Evolutionary conservation across 2,329 filamentous ascomycete genomes (phyloP).

Genomic region (Botrytis elliptica): DNA sequence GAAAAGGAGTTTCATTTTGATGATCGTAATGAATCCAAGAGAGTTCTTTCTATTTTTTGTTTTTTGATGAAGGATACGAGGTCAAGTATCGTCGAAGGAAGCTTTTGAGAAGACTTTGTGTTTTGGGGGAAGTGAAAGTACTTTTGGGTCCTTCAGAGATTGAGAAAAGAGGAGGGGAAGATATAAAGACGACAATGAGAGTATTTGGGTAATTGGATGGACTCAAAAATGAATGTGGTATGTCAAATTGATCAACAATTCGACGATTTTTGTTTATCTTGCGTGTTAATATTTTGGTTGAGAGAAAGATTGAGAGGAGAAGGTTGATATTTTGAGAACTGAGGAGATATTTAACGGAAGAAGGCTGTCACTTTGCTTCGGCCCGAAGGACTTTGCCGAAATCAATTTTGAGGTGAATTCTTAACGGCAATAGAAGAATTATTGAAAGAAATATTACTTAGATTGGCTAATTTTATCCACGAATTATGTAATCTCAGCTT

Average conservation of each 20-base stretch:
- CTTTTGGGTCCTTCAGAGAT: not conserved
- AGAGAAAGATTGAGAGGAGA: not conserved
- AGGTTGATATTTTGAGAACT: not conserved
- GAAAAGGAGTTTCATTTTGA: slow-evolving; percentile 16
- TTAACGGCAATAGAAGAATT: not conserved
- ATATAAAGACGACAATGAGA: not conserved
- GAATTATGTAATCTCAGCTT: not conserved
- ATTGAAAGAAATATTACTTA: not conserved
- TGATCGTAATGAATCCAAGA: not conserved
- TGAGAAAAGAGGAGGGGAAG: not conserved
- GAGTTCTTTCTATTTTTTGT: not conserved
- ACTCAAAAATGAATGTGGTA: slow-evolving; percentile 5
- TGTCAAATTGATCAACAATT: slow-evolving; percentile 14
- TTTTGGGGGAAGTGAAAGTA: not conserved
- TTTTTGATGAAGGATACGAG: not conserved
- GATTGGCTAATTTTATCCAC: too few relatives aligned
- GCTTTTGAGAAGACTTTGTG: not conserved
- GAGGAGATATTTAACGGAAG: not conserved
- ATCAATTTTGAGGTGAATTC: not conserved
- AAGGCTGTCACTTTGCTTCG: not conserved
- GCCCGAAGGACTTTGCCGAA: not conserved
- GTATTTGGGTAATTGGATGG: not conserved
- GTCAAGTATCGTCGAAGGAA: not conserved
- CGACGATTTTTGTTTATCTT: not conserved
- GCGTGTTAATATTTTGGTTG: not conserved